phyloP scores from a whole-genome alignment of 768 basidiomycete genomes.

The Vararia minispora region DNA sequence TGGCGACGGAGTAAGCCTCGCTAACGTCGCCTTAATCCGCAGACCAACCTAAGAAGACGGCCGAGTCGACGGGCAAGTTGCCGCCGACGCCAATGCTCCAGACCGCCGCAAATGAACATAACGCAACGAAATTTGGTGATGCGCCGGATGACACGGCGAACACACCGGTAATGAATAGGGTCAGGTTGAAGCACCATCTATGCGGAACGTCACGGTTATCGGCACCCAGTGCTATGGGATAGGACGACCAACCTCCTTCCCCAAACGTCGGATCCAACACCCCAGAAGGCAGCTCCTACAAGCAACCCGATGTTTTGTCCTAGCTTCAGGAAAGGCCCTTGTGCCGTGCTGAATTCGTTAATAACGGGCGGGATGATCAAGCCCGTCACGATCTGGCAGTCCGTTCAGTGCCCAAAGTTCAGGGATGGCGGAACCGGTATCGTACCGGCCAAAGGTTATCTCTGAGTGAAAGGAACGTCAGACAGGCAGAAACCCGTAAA shows the following conservation, averaged over 20 bases:
- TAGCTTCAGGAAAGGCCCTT: conserved; percentile 53
- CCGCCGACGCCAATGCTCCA: conserved; percentile 66
- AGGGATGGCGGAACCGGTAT: background rate
- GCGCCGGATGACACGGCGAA: conserved; percentile 58
- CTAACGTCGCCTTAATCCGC: too few species aligned
- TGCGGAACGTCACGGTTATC: background rate
- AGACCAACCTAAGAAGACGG: conserved; percentile 56
- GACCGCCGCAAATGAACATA: conserved; percentile 41
- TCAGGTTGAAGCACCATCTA: conserved; percentile 64
- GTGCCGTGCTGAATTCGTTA: conserved; percentile 52
- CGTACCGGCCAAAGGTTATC: conserved; percentile 66
- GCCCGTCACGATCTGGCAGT: conserved; percentile 45
- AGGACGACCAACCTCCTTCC: conserved; percentile 38
- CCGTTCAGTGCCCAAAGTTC: background rate
- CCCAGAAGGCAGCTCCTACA: conserved; percentile 61
- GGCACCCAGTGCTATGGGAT: background rate
- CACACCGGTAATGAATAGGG: conserved; percentile 52
- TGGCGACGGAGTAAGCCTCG: conserved; percentile 12
- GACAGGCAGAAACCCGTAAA: background rate
- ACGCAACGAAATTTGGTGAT: conserved; percentile 37
- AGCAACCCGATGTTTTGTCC: conserved; percentile 65
- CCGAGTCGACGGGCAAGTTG: conserved; percentile 65
- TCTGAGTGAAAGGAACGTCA: conserved; percentile 20
- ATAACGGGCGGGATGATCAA: conserved; percentile 54
- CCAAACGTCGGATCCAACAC: conserved; percentile 59